phyloP scores from a whole-genome alignment of 1,284 basidiomycete species.

The Pisolithus thermaeus region DNA sequence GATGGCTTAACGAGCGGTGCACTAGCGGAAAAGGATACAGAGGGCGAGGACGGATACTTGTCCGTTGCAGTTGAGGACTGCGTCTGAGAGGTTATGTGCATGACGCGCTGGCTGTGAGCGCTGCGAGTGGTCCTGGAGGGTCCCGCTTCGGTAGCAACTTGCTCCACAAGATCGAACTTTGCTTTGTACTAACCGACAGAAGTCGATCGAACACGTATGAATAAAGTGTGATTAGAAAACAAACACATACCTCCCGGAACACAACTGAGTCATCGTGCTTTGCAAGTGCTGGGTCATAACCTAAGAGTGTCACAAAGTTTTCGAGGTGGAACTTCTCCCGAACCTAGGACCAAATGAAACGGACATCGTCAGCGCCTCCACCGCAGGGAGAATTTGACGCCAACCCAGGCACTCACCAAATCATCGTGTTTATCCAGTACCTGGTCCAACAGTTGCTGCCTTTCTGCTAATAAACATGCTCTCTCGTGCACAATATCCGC shows the following conservation, averaged over 20 bases:
- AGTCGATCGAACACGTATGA: not conserved
- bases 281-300: conserved; percentile 32
- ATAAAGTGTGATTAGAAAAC: conserved; percentile 1
- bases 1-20: conserved; percentile 9
- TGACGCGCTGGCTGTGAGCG: conserved; percentile 49
- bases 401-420: conserved; percentile 44
- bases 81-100: conserved; percentile 29
- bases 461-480: conserved; percentile 46
- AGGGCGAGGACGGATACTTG: not conserved
- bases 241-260: conserved; percentile 60
- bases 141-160: conserved; percentile 35
- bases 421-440: conserved; percentile 70
- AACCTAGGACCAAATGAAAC: conserved; percentile 38
- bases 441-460: conserved; percentile 52
- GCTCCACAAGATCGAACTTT: conserved; percentile 53
- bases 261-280: conserved; percentile 70
- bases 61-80: conserved; percentile 11
- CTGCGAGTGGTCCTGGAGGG: conserved; percentile 61
- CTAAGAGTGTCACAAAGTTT: conserved; percentile 31
- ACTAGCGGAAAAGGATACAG: conserved; percentile 5
- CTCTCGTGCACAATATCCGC: conserved; percentile 32
- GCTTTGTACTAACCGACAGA: conserved; percentile 51
- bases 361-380: not conserved
- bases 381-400: not conserved
- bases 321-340: conserved; percentile 85